phyloP scores from a whole-genome alignment of 1,284 basidiomycete species.

The Melampsora americana region DNA sequence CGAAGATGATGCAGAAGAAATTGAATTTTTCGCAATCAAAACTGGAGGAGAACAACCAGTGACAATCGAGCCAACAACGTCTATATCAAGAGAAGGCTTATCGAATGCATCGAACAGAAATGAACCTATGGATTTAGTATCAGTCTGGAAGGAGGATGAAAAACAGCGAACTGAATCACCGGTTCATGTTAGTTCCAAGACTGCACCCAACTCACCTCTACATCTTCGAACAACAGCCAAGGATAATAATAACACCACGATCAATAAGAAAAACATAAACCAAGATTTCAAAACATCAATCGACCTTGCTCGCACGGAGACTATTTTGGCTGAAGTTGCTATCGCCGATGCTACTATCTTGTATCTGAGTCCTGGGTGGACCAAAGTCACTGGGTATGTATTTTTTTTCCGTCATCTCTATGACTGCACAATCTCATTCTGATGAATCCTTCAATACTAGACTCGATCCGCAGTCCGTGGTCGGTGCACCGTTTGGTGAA shows the following conservation, averaged over 20 bases:
- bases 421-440: neutral
- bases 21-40: conserved; percentile 82
- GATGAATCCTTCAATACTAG: conserved; percentile 56
- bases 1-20: conserved; percentile 64
- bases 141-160: neutral
- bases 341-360: conserved; percentile 80
- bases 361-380: conserved; percentile 94
- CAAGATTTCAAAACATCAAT: conserved; percentile 80
- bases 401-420: conserved; percentile 20
- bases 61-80: conserved; percentile 6
- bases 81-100: neutral
- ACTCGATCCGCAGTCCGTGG: conserved; percentile 75
- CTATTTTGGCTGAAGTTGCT: conserved; percentile 90
- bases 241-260: neutral
- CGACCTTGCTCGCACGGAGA: conserved; percentile 87
- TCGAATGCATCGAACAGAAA: conserved; percentile 5
- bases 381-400: conserved; percentile 77
- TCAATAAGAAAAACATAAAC: conserved; percentile 58
- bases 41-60: conserved; percentile 63
- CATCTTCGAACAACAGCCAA: conserved; percentile 1
- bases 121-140: conserved; percentile 49
- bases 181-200: conserved; percentile 1
- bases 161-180: no score
- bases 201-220: conserved; percentile 27
- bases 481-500: conserved; percentile 75